These are phyloP conservation scores for Purshia tridentata DNA, from an alignment of 306 rosid species.

Conservation along the genomic window DNA sequence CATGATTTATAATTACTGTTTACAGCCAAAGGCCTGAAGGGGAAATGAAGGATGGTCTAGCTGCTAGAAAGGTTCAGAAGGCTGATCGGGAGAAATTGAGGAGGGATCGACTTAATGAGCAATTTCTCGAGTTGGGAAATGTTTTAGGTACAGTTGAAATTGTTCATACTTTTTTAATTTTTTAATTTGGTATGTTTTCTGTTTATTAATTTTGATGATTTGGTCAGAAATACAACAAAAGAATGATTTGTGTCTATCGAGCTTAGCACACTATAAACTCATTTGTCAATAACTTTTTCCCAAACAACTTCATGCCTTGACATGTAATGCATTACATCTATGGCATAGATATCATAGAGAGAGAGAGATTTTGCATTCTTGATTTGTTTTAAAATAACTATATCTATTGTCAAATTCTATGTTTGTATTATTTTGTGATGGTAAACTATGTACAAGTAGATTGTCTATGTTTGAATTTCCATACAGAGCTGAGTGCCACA, in stretches of 20 bases:
- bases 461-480: background rate
- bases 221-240: too few species aligned
- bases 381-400: background rate
- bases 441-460: background rate
- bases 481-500: background rate
- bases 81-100: conserved; percentile 88
- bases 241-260: too few species aligned
- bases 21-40: conserved; percentile 54
- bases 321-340: background rate
- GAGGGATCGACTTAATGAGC: conserved; percentile 80
- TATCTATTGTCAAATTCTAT: background rate
- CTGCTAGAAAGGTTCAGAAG: conserved; percentile 76
- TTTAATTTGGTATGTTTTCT: background rate
- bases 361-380: background rate
- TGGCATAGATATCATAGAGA: background rate
- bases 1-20: background rate
- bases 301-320: background rate
- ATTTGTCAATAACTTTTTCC: too few species aligned
- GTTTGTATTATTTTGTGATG: background rate
- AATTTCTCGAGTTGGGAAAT: conserved; percentile 66
- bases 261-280: too few species aligned
- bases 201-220: too few species aligned
- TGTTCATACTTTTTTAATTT: background rate
- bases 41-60: conserved; percentile 54
- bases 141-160: conserved; percentile 47